phyloP scores from a whole-genome alignment of 495 filamentous ascomycete species.

The Podospora bellae-mahoneyi region DNA sequence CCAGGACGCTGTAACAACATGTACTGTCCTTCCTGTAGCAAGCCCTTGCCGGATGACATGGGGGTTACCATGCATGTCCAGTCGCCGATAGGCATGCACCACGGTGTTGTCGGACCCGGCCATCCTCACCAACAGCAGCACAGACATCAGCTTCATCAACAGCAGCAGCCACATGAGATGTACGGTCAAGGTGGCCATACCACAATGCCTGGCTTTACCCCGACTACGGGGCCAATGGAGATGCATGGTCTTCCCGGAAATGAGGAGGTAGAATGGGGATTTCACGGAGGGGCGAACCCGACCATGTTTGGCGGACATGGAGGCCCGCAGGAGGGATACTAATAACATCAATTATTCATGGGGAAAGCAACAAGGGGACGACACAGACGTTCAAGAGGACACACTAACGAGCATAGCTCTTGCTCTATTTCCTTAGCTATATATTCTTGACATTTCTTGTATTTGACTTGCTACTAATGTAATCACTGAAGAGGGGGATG shows the following conservation, averaged over 20 bases:
- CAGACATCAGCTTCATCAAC: background rate
- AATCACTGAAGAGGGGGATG: background rate
- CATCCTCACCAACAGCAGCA: constrained; percentile 12
- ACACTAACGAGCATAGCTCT: background rate
- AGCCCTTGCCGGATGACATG: constrained; percentile 19
- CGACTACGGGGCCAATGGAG: constrained; percentile 11
- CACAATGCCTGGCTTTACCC: constrained; percentile 8
- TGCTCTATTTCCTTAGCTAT: background rate
- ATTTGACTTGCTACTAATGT: background rate
- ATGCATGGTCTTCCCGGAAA: constrained; percentile 9
- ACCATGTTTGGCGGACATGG: constrained; percentile 23
- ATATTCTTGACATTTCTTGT: background rate
- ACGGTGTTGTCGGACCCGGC: background rate
- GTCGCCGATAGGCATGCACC: constrained; percentile 20
- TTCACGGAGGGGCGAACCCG: constrained; percentile 16
- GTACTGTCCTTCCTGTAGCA: constrained; percentile 31
- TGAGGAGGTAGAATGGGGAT: constrained; percentile 19
- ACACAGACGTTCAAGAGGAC: background rate
- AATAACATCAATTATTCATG: background rate
- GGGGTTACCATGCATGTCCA: constrained; percentile 9
- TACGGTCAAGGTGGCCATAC: background rate
- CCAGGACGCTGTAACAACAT: constrained; percentile 25
- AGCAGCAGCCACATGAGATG: background rate
- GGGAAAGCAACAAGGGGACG: background rate
- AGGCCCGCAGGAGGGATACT: constrained; percentile 23